A percentile compares a stretch with the other conserved stretches of the same genome.
phyloP scores from a whole-genome alignment of 2,329 filamentous ascomycete species.

The Tolypocladium tropicale region DNA sequence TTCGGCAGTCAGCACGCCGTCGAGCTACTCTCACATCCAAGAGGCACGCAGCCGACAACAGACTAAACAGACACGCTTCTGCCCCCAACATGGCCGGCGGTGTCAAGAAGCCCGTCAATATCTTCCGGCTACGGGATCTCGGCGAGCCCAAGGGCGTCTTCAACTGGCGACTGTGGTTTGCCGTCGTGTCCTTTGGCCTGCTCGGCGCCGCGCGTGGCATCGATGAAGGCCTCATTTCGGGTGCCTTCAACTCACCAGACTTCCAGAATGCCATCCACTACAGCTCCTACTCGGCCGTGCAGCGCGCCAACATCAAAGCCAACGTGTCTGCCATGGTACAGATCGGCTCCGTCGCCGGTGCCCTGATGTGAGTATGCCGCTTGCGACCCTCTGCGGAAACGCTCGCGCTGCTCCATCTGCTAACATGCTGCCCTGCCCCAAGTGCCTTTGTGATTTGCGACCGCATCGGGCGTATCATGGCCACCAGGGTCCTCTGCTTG shows the following conservation, averaged over 20 bases:
- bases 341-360: conserved; percentile 63
- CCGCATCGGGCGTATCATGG: conserved; percentile 52
- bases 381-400: not conserved
- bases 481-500: conserved; percentile 45
- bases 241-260: conserved; percentile 56
- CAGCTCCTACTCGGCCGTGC: conserved; percentile 36
- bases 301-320: conserved; percentile 57
- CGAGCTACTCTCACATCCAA: not conserved
- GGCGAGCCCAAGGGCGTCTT: conserved; percentile 60
- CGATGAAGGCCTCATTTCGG: conserved; percentile 72
- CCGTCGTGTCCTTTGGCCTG: conserved; percentile 62
- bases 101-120: conserved; percentile 45
- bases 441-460: conserved; percentile 51
- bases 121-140: conserved; percentile 54
- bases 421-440: not conserved
- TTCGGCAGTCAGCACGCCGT: not conserved
- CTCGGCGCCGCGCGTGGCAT: conserved; percentile 69
- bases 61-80: not conserved
- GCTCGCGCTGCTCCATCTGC: not conserved
- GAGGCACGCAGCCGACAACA: not conserved
- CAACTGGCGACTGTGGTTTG: conserved; percentile 73
- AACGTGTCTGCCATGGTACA: conserved; percentile 79
- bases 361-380: conserved; percentile 46
- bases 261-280: conserved; percentile 53
- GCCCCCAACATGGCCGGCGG: conserved; percentile 33